Base-by-base conservation (phyloP, 495 filamentous ascomycete genomes). In the Neurospora sp. region DNA sequence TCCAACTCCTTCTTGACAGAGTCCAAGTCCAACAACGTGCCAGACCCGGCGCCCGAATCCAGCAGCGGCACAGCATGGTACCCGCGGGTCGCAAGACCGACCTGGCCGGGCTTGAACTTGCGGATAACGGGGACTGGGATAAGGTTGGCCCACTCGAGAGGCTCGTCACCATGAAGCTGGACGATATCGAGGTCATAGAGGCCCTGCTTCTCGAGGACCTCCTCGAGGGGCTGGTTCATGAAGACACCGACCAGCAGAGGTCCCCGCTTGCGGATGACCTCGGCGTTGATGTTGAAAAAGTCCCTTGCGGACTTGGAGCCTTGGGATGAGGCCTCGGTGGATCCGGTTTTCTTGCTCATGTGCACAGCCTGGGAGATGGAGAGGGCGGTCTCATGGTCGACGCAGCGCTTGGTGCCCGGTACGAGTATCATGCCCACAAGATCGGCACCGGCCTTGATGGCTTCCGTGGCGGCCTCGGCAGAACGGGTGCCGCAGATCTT, bases 401-500 rank as follows among this genome's bases (percentile, higher is more conserved):
- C 93, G 75, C 86, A 89, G 70, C 96, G 90, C 76, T 89, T 93
- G 24, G 93, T 88, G 8, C 92, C 93, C 43, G 91, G 87, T 17
- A 94, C 96, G 13, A 97, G 85, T 45, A 98, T 98, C 74, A 99
- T 96, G 69, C 96, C 96, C 70, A 99, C 87, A 66, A 98, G 81
- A 80, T 98, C 96, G 17, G 96, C 94, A 39, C 96, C 96, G 54
- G 94, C 90, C 79, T 94, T 89, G 73, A 96, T 90, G 38, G 96
- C 94, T 54, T 88, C 88, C 43, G 87, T 83, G 28, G 96, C 96
- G 10, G 90, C 93, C 76, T 96, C 94, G 42, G 91, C 86, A 73
- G 88, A 91, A 39, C 96, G 89, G 5, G 94, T 98, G n/a, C 96
- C 96, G 78, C 96, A 99, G 42, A 98, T 97, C 81, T 99, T 99